A percentile compares a stretch with the other conserved stretches of the same genome.
Conservation (phyloP, 1,284 basidiomycete genomes). For the Rhodotorula sp. region DNA sequence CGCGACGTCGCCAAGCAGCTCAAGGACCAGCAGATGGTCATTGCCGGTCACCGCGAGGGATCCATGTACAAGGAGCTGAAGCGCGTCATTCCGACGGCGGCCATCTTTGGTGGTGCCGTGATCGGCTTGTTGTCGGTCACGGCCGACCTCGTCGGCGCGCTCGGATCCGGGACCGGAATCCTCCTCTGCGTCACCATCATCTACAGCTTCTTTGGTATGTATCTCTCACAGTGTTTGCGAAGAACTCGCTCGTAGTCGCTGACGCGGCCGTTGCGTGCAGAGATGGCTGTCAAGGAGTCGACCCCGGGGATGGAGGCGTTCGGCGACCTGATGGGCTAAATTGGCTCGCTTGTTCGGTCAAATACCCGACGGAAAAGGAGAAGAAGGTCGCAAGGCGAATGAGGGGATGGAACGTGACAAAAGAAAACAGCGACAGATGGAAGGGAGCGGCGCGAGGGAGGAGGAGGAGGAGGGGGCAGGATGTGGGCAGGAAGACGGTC, state of each 20-base stretch:
- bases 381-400: too few relatives aligned
- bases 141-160: slow-evolving; percentile 94
- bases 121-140: slow-evolving; percentile 89
- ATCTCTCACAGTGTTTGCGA: not conserved
- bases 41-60: slow-evolving; percentile 94
- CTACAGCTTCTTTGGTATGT: slow-evolving; percentile 44
- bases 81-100: slow-evolving; percentile 94
- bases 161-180: slow-evolving; percentile 92
- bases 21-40: slow-evolving; percentile 98
- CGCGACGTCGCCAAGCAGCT: slow-evolving; percentile 96
- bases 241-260: not conserved
- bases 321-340: slow-evolving; percentile 16
- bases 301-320: slow-evolving; percentile 35
- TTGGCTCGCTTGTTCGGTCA: too few relatives aligned
- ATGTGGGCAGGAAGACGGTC: too few relatives aligned
- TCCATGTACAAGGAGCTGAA: slow-evolving; percentile 99
- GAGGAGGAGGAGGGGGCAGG: too few relatives aligned
- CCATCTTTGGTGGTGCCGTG: slow-evolving; percentile 93
- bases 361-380: not conserved
- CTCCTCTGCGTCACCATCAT: slow-evolving; percentile 34
- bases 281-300: slow-evolving; percentile 55
- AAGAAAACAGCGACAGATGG: not conserved
- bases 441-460: too few relatives aligned
- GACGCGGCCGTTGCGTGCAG: slow-evolving; percentile 42
- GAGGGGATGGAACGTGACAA: not conserved